Conservation (phyloP, 1,139 yeast genomes). For the Zygoascus hellenicus region DNA sequence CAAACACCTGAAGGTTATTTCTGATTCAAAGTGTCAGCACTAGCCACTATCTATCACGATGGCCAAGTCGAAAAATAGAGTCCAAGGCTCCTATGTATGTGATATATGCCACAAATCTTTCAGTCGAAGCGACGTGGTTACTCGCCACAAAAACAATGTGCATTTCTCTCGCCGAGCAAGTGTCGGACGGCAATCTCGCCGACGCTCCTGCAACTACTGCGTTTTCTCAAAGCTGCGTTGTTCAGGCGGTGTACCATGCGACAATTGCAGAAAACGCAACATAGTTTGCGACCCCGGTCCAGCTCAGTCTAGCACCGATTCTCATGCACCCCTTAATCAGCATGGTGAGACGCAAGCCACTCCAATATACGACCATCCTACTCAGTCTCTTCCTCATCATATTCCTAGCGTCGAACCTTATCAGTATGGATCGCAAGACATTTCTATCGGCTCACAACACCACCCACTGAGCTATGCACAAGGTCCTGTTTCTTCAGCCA, state of each 20-base stretch:
- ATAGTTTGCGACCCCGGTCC: constrained; percentile 11
- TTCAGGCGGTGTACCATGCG: constrained; percentile 16
- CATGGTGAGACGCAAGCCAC: not conserved
- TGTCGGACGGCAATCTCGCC: constrained; percentile 9
- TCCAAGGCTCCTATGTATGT: constrained; percentile 11
- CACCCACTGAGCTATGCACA: no score
- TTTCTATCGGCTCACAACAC: no score
- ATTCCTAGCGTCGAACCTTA: no score
- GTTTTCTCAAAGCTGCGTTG: constrained; percentile 14
- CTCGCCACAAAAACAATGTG: constrained; percentile 14
- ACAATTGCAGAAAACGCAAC: constrained; percentile 14
- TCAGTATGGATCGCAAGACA: no score
- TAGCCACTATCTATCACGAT: not conserved
- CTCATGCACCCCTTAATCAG: not conserved
- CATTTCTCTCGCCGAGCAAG: constrained; percentile 11
- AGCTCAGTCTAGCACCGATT: not conserved
- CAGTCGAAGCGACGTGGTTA: constrained; percentile 17
- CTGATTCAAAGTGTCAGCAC: no score
- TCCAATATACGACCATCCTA: no score
- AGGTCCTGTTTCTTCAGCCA: no score
- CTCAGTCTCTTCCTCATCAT: no score
- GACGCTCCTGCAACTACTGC: constrained; percentile 15
- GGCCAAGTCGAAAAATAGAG: constrained; percentile 8
- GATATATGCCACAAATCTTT: constrained; percentile 15
- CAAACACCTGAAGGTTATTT: no score